phyloP scores from a whole-genome alignment of 2,329 filamentous ascomycete species.

The Penicillium aurantiogriseum region DNA sequence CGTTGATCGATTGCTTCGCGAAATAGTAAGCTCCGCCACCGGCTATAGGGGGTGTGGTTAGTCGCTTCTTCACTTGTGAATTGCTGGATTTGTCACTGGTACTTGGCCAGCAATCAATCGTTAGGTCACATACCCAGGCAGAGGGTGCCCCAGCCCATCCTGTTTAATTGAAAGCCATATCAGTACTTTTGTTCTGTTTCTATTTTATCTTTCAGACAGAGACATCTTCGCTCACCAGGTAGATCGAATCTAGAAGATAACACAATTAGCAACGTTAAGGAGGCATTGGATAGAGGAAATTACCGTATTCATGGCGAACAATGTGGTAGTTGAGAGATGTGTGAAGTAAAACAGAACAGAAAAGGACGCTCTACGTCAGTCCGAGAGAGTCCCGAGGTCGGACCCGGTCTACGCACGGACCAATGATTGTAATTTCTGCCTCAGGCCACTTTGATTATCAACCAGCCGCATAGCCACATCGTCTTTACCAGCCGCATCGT shows the following conservation, averaged over 20 bases:
- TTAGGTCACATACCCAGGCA: conserved; percentile 66
- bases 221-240: conserved; percentile 52
- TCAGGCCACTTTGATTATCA: conserved; percentile 24
- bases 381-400: background rate
- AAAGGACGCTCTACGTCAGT: conserved; percentile 23
- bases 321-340: background rate
- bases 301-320: conserved; percentile 53
- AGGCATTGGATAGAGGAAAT: conserved; percentile 20
- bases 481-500: background rate
- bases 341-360: conserved; percentile 10
- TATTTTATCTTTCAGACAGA: background rate
- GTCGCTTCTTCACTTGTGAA: background rate
- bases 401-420: conserved; percentile 5
- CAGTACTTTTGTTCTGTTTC: conserved; percentile 12
- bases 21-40: conserved; percentile 93
- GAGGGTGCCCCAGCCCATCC: conserved; percentile 88
- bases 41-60: conserved; percentile 50
- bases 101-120: background rate
- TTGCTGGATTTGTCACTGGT: background rate
- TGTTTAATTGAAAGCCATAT: conserved; percentile 39
- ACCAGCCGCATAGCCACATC: background rate
- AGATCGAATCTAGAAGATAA: conserved; percentile 51
- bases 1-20: conserved; percentile 91
- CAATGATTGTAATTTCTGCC: conserved; percentile 18
- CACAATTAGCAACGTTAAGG: conserved; percentile 8